Evolutionary conservation across 208 protist genomes (phyloP).

Genomic region (Naegleria fowleri): DNA sequence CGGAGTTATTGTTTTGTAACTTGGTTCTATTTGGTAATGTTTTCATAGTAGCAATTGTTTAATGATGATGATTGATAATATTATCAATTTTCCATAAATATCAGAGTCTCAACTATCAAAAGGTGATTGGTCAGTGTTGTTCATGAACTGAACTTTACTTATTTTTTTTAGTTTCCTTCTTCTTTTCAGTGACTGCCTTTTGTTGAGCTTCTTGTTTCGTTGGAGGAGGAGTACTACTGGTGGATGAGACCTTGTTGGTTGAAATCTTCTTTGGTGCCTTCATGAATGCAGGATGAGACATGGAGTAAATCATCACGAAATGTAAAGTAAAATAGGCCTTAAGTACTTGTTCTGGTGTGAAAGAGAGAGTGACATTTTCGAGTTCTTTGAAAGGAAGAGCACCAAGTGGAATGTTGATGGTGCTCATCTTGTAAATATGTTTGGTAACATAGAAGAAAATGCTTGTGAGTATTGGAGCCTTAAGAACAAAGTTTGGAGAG

Average conservation of each 20-base stretch:
- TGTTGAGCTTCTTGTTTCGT: not conserved
- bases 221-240: not conserved
- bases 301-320: not conserved
- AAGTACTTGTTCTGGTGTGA: not conserved
- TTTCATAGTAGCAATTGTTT: too few relatives aligned
- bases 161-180: not conserved
- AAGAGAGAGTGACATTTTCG: not conserved
- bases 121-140: too few relatives aligned
- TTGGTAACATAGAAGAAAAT: conserved; percentile 5
- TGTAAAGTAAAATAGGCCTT: not conserved
- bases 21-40: too few relatives aligned
- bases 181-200: not conserved
- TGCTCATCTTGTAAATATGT: not conserved
- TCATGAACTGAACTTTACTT: too few relatives aligned
- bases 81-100: too few relatives aligned
- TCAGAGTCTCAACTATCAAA: too few relatives aligned
- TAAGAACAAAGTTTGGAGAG: not conserved
- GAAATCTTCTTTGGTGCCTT: not conserved
- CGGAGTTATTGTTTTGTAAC: too few relatives aligned
- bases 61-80: too few relatives aligned
- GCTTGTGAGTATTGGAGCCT: not conserved
- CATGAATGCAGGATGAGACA: not conserved
- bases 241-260: not conserved
- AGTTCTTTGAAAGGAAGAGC: not conserved
- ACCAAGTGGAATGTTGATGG: not conserved